Evolutionary conservation across 306 rosid species (phyloP).

Genomic region (Lathyrus oleraceus): DNA sequence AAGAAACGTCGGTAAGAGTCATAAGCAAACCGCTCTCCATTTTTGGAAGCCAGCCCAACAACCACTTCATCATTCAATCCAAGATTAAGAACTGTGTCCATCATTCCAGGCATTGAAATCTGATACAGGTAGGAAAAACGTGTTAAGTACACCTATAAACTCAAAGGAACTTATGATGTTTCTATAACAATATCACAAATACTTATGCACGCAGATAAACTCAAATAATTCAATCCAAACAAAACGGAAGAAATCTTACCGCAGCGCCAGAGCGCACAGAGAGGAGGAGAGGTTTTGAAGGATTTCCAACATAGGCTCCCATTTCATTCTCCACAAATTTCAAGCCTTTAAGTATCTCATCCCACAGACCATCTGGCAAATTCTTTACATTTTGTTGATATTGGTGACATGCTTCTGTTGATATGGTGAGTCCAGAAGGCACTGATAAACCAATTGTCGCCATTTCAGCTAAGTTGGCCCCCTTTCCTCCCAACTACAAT

Average conservation of each 20-base stretch:
- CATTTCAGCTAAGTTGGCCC: constrained; percentile 98
- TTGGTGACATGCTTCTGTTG: constrained; percentile 97
- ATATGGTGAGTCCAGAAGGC: constrained; percentile 90
- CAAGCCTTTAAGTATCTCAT: constrained; percentile 77
- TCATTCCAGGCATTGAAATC: constrained; percentile 99
- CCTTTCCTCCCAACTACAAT: constrained; percentile 91
- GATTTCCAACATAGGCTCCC: constrained; percentile 76
- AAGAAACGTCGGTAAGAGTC: constrained; percentile 93
- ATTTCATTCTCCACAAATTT: constrained; percentile 64
- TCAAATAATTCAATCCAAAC: not conserved
- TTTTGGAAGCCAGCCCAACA: constrained; percentile 79
- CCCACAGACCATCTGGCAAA: constrained; percentile 73
- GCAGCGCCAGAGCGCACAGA: constrained; percentile 99
- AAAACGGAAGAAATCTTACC: constrained; percentile 42
- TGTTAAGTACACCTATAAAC: not conserved
- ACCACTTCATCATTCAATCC: constrained; percentile 92
- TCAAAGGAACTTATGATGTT: not conserved
- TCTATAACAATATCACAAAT: not conserved
- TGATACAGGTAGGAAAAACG: constrained; percentile 35
- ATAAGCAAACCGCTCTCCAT: constrained; percentile 94
- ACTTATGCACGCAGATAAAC: not conserved
- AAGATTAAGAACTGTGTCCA: constrained; percentile 99
- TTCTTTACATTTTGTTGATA: constrained; percentile 72
- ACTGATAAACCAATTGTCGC: constrained; percentile 88
- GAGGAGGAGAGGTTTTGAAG: constrained; percentile 83